phyloP scores from a whole-genome alignment of 129 eudicot species.

The Ambrosia artemisiifolia region DNA sequence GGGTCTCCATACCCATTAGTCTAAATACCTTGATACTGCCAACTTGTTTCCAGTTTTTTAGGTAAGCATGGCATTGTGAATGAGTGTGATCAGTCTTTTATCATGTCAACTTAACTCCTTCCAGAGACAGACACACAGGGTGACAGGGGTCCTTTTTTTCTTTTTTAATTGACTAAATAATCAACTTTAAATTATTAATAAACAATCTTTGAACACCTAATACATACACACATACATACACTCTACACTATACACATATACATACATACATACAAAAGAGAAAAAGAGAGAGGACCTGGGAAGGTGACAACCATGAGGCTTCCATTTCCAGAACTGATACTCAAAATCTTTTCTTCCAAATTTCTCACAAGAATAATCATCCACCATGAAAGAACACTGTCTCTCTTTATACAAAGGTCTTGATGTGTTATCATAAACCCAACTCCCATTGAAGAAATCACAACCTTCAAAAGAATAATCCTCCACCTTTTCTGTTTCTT shows the following conservation, averaged over 20 bases:
- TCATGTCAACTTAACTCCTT: too few relatives aligned
- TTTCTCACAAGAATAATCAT: conserved; percentile 59
- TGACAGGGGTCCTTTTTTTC: too few relatives aligned
- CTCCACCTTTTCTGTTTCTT: conserved; percentile 13
- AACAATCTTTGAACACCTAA: too few relatives aligned
- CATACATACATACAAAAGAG: background rate
- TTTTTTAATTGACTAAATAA: too few relatives aligned
- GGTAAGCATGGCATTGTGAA: too few relatives aligned
- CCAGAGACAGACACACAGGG: too few relatives aligned
- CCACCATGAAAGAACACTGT: conserved; percentile 60
- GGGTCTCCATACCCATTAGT: too few relatives aligned
- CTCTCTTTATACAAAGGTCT: conserved; percentile 55
- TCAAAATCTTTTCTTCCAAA: conserved; percentile 56
- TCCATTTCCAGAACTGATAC: conserved; percentile 73
- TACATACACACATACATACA: background rate
- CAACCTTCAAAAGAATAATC: conserved; percentile 31
- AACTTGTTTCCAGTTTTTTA: too few relatives aligned
- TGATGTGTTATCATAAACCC: conserved; percentile 59
- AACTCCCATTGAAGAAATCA: conserved; percentile 55
- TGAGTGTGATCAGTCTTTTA: too few relatives aligned
- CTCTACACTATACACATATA: background rate
- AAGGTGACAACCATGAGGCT: conserved; percentile 63
- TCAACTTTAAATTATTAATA: too few relatives aligned
- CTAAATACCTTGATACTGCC: too few relatives aligned
- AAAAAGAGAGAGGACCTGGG: conserved; percentile 44